Percentiles rank a stretch among this genome's conserved stretches.
Evolutionary conservation across 192 early-diverging fungal species (phyloP).

Genomic region (Kappamyces sp.): DNA sequence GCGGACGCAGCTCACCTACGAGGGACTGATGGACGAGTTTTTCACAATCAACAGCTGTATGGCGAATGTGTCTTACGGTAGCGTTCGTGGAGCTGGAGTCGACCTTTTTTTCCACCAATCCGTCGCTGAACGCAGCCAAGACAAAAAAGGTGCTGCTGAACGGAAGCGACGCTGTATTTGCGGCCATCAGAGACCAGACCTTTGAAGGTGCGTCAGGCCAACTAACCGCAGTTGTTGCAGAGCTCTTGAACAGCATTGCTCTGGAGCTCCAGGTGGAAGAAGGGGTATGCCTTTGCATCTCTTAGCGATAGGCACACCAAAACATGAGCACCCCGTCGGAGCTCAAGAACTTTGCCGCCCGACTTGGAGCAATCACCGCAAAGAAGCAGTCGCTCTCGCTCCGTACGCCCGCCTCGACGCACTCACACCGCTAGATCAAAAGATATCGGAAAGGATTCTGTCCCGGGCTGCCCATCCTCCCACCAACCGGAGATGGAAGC

Average conservation of each 20-base stretch:
- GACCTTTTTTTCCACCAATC: conserved; percentile 39
- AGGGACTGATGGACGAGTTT: conserved; percentile 92
- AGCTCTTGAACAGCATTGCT: conserved; percentile 74
- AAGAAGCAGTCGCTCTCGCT: conserved; percentile 80
- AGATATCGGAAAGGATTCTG: conserved; percentile 4
- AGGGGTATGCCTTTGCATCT: conserved; percentile 45
- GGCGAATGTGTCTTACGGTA: conserved; percentile 23
- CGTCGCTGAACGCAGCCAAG: conserved; percentile 19
- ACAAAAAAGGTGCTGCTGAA: conserved; percentile 73
- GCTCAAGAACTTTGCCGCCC: conserved; percentile 88
- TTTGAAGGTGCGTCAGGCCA: conserved; percentile 45
- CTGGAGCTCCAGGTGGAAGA: conserved; percentile 80
- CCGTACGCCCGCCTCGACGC: conserved; percentile 43
- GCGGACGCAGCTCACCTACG: conserved; percentile 93
- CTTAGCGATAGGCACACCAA: conserved; percentile 64
- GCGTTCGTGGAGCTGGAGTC: conserved; percentile 75
- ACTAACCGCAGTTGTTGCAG: conserved; percentile 63
- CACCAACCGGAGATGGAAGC: not conserved
- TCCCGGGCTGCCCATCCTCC: not conserved
- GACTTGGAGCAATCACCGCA: conserved; percentile 71
- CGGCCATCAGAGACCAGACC: conserved; percentile 78
- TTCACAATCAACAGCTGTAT: conserved; percentile 73
- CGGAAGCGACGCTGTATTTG: conserved; percentile 71
- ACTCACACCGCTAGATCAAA: conserved; percentile 14
- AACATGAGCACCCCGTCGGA: conserved; percentile 84